Percentiles rank a stretch among this genome's conserved stretches.
Conservation (phyloP, 2,329 filamentous ascomycete species). For the Massarina eburnea region DNA sequence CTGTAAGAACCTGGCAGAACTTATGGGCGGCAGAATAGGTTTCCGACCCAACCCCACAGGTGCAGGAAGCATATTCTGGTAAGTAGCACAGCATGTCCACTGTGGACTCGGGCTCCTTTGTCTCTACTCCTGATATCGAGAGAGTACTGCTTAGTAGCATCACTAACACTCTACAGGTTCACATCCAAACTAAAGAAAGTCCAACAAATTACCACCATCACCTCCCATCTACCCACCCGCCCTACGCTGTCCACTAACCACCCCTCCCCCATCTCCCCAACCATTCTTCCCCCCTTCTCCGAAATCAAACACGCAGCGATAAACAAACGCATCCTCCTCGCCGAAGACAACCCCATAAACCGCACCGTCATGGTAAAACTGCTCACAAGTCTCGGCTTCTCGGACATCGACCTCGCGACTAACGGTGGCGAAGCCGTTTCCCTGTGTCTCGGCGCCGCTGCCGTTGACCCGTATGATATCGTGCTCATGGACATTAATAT, state of each 20-base stretch:
- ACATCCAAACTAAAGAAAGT: slow-evolving; percentile 42
- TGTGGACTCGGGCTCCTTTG: slow-evolving; percentile 45
- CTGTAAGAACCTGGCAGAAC: slow-evolving; percentile 57
- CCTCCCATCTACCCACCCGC: slow-evolving; percentile 15
- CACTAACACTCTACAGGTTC: slow-evolving; percentile 50
- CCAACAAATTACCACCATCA: slow-evolving; percentile 20
- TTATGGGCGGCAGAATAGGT: slow-evolving; percentile 59
- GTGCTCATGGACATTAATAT: slow-evolving; percentile 43
- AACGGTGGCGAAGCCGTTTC: slow-evolving; percentile 49
- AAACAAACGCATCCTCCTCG: slow-evolving; percentile 41
- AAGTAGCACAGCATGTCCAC: slow-evolving; percentile 34
- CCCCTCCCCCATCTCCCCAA: slow-evolving; percentile 7
- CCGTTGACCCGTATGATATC: slow-evolving; percentile 23
- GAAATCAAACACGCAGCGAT: slow-evolving; percentile 23
- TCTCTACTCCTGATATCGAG: not conserved
- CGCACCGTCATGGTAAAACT: slow-evolving; percentile 52
- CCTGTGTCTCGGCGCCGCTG: slow-evolving; percentile 9
- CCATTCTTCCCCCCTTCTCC: slow-evolving; percentile 14
- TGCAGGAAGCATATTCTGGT: slow-evolving; percentile 46
- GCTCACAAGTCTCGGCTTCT: slow-evolving; percentile 41
- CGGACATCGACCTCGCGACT: slow-evolving; percentile 39
- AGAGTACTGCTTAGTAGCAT: not conserved
- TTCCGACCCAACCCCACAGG: slow-evolving; percentile 50
- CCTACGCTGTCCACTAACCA: slow-evolving; percentile 5
- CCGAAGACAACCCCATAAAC: slow-evolving; percentile 54